Base-by-base conservation (phyloP, 73 alveolate species). In the Tetrahymena malaccensis region DNA sequence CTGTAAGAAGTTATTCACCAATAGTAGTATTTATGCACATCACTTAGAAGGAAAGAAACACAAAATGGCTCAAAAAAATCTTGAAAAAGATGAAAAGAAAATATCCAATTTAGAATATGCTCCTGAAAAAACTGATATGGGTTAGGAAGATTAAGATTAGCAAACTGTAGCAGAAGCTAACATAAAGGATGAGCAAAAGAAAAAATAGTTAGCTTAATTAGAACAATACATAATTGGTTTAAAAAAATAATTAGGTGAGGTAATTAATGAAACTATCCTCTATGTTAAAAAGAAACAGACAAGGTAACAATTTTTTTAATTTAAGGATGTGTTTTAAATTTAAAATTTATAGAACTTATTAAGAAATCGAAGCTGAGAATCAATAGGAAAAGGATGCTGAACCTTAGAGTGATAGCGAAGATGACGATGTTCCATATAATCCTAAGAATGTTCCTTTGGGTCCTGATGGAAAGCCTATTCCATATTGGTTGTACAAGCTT, bases 391-490 rank as follows among this genome's bases (percentile, higher is more conserved):
- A 96, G 93, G 98, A 97, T 84, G 94, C 94, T 94, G 96, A 95
- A 83, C 98, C 96, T 94, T 95, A 96, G 25, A 99, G 97, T 95
- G 99, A 99, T 94, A 97, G 96, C 57, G 97, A 98, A 33, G 99
- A 98, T 34, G 97, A 97, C 22, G 55, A 85, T 10, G 34, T 85
- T 21, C 94, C 55, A 96, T 97, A 98, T 95, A 99, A 99, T 95
- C 99, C 99, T 37, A 98, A 98, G 96, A 99, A 99, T 98, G 98
- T 99, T 22, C 99, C 99, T 7, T 98, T 99, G 83, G 99, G 99
- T 43, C 99, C 99, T 99, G 99, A 99, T 96, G 99, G 99, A 56
- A 99, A 98, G 97, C 99, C 99, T 27, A 97, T 99, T 70, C 99
- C 99, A 43, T 99, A 98, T 97, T 99, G 99, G 99, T 98, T 99